phyloP scores from a whole-genome alignment of 805 yeast species.

The Phaffomyces opuntiae region DNA sequence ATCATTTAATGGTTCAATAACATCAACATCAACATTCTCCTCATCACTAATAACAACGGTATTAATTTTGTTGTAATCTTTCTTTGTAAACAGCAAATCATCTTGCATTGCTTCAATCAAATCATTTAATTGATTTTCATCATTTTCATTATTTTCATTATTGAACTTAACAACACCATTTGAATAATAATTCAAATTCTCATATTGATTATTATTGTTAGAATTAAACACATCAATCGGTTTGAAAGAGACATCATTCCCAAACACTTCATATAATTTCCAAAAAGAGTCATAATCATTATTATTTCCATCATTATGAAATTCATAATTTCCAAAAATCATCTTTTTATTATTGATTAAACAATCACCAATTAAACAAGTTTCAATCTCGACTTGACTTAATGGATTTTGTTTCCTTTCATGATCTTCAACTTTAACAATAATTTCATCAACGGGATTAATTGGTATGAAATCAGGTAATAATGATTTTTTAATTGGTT shows the following conservation, averaged over 20 bases:
- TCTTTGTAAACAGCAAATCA: no score
- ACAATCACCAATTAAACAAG: constrained; percentile 28
- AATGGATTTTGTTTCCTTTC: constrained; percentile 23
- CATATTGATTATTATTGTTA: no score
- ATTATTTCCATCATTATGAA: neutral
- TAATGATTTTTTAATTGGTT: constrained; percentile 21
- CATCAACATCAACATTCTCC: no score
- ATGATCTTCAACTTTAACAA: constrained; percentile 16
- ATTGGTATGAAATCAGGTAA: constrained; percentile 21
- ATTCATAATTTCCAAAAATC: constrained; percentile 10
- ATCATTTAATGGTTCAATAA: no score
- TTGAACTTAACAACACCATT: no score
- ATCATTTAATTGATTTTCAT: no score
- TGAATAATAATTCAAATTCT: no score
- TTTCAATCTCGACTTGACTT: constrained; percentile 50
- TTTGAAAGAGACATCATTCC: constrained; percentile 1
- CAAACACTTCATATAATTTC: constrained; percentile 1
- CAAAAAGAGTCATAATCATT: neutral
- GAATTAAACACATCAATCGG: no score
- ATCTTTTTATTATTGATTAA: constrained; percentile 10
- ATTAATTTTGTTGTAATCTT: no score
- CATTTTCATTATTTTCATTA: no score
- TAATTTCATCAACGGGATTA: constrained; percentile 13
- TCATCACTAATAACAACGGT: no score
- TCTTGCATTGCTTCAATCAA: no score